Evolutionary conservation across 2,329 filamentous ascomycete genomes (phyloP).

Genomic region (Helminthosporium solani): DNA sequence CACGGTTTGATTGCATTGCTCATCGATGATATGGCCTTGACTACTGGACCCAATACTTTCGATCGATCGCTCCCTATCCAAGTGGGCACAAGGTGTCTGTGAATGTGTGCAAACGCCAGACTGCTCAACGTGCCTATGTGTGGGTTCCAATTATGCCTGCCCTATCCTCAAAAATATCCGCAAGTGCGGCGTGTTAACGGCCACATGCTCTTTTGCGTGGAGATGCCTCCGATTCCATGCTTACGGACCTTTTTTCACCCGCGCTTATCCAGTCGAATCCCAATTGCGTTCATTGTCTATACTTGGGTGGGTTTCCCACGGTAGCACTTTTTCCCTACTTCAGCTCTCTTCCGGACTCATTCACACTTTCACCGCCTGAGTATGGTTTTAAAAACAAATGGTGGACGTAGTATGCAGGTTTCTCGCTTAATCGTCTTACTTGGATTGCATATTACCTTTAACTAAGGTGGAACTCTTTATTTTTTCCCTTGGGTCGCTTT

Average conservation of each 20-base stretch:
- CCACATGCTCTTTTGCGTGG: neutral
- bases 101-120: neutral
- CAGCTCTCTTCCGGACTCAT: too few relatives aligned
- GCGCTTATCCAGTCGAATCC: neutral
- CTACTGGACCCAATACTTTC: neutral
- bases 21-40: neutral
- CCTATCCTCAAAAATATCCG: neutral
- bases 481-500: too few relatives aligned
- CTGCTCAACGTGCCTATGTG: neutral
- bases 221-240: neutral
- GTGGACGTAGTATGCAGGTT: too few relatives aligned
- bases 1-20: slow-evolving; percentile 1
- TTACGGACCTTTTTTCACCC: neutral
- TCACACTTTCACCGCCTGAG: too few relatives aligned
- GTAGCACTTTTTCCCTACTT: too few relatives aligned
- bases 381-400: too few relatives aligned
- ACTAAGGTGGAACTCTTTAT: too few relatives aligned
- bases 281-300: neutral
- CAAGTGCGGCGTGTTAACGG: neutral
- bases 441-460: too few relatives aligned
- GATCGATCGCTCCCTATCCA: neutral
- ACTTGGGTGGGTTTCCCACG: neutral
- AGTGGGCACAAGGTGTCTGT: neutral
- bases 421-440: too few relatives aligned
- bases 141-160: neutral